Conservation (phyloP, 192 early-diverging fungal species). For the Coemansia sp. region DNA sequence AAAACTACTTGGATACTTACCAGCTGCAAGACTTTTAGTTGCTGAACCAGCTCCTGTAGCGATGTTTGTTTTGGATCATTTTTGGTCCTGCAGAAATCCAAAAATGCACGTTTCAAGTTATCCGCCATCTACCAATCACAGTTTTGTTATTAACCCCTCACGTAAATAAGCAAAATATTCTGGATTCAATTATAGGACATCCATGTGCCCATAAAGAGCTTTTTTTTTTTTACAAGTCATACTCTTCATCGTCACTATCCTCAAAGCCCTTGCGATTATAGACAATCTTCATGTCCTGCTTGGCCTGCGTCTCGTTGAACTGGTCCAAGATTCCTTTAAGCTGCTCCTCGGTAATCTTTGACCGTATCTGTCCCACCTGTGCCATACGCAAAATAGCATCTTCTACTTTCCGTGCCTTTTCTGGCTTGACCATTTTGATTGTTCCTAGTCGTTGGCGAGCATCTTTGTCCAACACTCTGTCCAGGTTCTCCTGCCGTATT, state of each 20-base stretch:
- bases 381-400: neutral
- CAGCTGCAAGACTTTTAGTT: slow-evolving; percentile 18
- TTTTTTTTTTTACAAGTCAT: slow-evolving; percentile 17
- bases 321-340: slow-evolving; percentile 83
- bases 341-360: slow-evolving; percentile 79
- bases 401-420: slow-evolving; percentile 58
- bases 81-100: slow-evolving; percentile 28
- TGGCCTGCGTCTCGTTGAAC: slow-evolving; percentile 60
- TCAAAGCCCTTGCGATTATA: slow-evolving; percentile 20
- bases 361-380: slow-evolving; percentile 39
- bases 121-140: slow-evolving; percentile 14
- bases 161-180: too few species aligned
- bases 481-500: slow-evolving; percentile 73
- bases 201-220: neutral
- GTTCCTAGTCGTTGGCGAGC: slow-evolving; percentile 83
- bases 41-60: slow-evolving; percentile 20
- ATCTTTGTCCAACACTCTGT: slow-evolving; percentile 75
- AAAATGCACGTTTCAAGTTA: slow-evolving; percentile 18
- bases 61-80: slow-evolving; percentile 2
- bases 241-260: slow-evolving; percentile 33
- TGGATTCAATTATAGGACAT: too few species aligned
- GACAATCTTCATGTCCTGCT: slow-evolving; percentile 28
- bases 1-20: slow-evolving; percentile 23
- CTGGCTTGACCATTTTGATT: slow-evolving; percentile 86
- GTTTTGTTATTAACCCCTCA: too few species aligned